A percentile compares a stretch with the other conserved stretches of the same genome.
Evolutionary conservation across 2,329 filamentous ascomycete species (phyloP).

Genomic region (Ceratocystis cacaofunesta): DNA sequence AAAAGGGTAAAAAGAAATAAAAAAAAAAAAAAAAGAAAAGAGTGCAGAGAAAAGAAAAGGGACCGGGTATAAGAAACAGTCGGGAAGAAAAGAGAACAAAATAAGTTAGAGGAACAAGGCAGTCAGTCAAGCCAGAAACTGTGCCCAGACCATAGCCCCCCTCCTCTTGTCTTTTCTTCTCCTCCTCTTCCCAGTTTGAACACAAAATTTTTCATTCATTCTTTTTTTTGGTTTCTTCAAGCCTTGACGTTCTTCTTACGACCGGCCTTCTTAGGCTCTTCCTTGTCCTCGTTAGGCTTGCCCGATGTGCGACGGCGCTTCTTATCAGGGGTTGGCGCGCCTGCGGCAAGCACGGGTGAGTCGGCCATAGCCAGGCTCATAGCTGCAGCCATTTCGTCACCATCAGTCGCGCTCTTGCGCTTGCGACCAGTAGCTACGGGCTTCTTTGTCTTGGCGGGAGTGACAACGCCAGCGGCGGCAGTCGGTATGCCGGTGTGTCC

Average conservation of each 20-base stretch:
- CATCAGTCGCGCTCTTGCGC: constrained; percentile 35
- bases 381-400: constrained; percentile 23
- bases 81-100: background rate
- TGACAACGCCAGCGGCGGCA: constrained; percentile 13
- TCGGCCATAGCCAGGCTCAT: constrained; percentile 28
- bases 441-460: constrained; percentile 43
- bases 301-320: constrained; percentile 44
- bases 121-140: background rate
- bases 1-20: constrained; percentile 14
- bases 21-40: constrained; percentile 4
- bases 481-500: background rate
- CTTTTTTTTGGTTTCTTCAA: constrained; percentile 7
- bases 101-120: background rate
- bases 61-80: constrained; percentile 6
- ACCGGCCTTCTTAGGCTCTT: constrained; percentile 45
- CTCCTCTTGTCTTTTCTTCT: background rate
- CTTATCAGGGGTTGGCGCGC: constrained; percentile 39
- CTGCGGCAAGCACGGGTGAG: constrained; percentile 25
- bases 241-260: constrained; percentile 40
- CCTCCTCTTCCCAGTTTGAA: background rate
- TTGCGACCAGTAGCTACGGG: constrained; percentile 32
- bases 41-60: background rate
- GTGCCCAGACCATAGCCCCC: background rate
- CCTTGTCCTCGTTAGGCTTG: constrained; percentile 39
- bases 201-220: background rate